A percentile compares a stretch with the other conserved stretches of the same genome.
Evolutionary conservation across 2,329 filamentous ascomycete genomes (phyloP).

Genomic region (Penicillium frequentans): DNA sequence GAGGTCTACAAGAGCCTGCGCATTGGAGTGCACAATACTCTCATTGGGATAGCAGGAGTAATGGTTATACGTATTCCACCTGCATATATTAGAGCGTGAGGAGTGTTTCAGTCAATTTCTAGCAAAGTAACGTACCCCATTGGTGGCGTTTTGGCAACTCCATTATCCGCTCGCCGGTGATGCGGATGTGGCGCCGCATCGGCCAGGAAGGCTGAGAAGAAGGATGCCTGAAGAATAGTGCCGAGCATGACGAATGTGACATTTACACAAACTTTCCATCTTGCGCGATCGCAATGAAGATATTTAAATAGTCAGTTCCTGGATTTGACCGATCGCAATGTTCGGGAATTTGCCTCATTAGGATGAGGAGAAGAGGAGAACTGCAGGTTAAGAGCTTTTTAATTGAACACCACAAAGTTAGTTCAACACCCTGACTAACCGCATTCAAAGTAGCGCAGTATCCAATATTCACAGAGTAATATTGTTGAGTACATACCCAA

Average conservation of each 20-base stretch:
- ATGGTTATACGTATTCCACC: slow-evolving; percentile 63
- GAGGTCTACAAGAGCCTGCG: slow-evolving; percentile 54
- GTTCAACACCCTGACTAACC: too few species aligned
- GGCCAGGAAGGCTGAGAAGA: neutral
- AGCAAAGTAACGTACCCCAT: slow-evolving; percentile 25
- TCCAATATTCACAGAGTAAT: too few species aligned
- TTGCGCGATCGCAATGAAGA: neutral
- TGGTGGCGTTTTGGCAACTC: slow-evolving; percentile 27
- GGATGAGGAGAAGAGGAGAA: neutral
- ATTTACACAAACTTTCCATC: neutral
- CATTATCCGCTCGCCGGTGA: slow-evolving; percentile 17
- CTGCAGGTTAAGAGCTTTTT: too few species aligned
- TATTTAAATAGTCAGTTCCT: neutral
- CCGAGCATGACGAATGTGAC: neutral
- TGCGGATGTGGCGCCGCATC: neutral
- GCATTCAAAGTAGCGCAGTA: too few species aligned
- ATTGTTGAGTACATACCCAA: too few species aligned
- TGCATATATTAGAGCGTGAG: neutral
- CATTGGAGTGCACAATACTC: slow-evolving; percentile 52
- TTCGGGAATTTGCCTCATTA: slow-evolving; percentile 2
- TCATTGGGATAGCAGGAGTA: slow-evolving; percentile 54
- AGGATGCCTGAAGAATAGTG: neutral
- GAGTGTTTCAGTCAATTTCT: neutral
- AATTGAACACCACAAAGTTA: too few species aligned
- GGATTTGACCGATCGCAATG: neutral